Evolutionary conservation across 139 green algal genomes (phyloP).

Genomic region (Picochlorum sp.): DNA sequence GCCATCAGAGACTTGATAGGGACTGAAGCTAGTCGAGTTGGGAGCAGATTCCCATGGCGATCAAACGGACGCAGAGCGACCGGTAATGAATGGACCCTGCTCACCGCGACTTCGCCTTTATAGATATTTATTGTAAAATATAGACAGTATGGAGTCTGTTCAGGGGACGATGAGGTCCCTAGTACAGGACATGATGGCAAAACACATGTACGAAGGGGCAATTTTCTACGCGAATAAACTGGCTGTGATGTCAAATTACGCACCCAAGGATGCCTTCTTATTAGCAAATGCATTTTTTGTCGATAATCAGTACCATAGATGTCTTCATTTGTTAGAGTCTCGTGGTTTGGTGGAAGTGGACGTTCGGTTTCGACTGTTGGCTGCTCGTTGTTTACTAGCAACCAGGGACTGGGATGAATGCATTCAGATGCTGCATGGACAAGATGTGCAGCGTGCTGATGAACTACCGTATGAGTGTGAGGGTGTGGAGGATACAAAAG

Average conservation of each 20-base stretch:
- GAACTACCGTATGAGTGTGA: constrained; percentile 12
- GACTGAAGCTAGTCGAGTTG: no score
- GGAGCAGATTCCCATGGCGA: no score
- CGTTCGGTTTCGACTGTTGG: constrained; percentile 61
- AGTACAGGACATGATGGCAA: constrained; percentile 78
- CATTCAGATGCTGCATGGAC: constrained; percentile 56
- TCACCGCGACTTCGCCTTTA: no score
- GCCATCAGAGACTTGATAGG: no score
- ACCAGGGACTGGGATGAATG: constrained; percentile 84
- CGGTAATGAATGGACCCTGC: no score
- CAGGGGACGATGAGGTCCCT: constrained; percentile 35
- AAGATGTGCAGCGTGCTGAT: constrained; percentile 29
- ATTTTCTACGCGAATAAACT: constrained; percentile 96
- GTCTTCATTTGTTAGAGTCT: constrained; percentile 52
- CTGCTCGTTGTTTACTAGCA: constrained; percentile 65
- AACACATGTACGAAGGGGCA: constrained; percentile 79
- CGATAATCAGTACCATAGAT: constrained; percentile 59
- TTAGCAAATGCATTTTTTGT: constrained; percentile 74
- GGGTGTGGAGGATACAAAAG: neutral
- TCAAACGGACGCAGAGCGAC: no score
- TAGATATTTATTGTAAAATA: no score
- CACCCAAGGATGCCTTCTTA: constrained; percentile 66
- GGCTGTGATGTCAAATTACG: constrained; percentile 51
- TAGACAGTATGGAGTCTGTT: neutral
- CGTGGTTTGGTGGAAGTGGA: constrained; percentile 41